Percentiles rank a stretch among this genome's conserved stretches.
phyloP scores from a whole-genome alignment of 352 stramenopile genomes.

The Blastocystis sp. region DNA sequence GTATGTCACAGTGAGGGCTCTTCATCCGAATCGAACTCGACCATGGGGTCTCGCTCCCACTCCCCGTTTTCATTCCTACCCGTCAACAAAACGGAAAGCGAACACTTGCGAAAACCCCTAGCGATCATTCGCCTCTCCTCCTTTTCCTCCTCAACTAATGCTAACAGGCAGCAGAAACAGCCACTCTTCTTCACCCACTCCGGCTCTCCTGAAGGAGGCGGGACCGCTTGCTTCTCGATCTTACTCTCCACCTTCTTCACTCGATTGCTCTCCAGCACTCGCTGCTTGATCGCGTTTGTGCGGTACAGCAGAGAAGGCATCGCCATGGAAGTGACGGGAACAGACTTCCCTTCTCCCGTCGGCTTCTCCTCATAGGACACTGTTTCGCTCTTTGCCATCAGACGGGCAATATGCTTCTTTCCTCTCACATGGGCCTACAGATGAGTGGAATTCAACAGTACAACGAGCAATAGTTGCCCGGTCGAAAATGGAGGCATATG shows the following conservation, averaged over 20 bases:
- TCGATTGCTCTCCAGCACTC: constrained; percentile 10
- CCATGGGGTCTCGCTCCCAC: constrained; percentile 43
- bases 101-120: constrained; percentile 61
- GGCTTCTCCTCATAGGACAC: neutral
- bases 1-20: neutral
- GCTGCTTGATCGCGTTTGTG: constrained; percentile 44
- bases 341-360: neutral
- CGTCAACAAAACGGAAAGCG: neutral
- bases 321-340: constrained; percentile 14
- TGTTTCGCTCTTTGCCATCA: neutral
- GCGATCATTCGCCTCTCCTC: constrained; percentile 35
- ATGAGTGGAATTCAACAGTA: neutral
- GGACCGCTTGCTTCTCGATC: neutral
- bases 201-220: neutral
- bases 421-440: constrained; percentile 33
- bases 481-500: constrained; percentile 39
- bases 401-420: constrained; percentile 19
- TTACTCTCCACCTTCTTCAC: neutral
- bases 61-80: constrained; percentile 39
- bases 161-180: neutral
- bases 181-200: constrained; percentile 39
- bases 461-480: constrained; percentile 8
- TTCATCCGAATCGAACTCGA: constrained; percentile 68
- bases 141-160: constrained; percentile 41
- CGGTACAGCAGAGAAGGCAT: constrained; percentile 44